phyloP scores from a whole-genome alignment of 768 basidiomycete species.

The Kondoa malvinella region DNA sequence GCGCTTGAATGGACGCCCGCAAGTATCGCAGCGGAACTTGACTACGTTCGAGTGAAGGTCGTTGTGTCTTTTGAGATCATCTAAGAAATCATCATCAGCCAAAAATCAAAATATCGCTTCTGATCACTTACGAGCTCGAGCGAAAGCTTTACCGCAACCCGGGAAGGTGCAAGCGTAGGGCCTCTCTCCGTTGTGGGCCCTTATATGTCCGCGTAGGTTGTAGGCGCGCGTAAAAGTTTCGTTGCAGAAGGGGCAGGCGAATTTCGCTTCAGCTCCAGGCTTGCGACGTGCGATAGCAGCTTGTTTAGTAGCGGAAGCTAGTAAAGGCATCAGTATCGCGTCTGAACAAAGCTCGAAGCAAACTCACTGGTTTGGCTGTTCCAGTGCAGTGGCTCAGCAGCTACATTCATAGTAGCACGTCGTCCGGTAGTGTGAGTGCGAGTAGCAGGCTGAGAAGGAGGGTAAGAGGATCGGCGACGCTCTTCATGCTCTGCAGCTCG shows the following conservation, averaged over 20 bases:
- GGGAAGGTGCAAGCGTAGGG: conserved; percentile 3
- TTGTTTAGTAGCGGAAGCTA: conserved; percentile 6
- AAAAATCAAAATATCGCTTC: too few relatives aligned
- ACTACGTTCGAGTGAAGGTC: conserved; percentile 17
- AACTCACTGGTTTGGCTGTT: conserved; percentile 2
- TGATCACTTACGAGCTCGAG: too few relatives aligned
- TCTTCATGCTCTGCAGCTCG: neutral
- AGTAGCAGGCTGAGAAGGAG: neutral
- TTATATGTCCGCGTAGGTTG: neutral
- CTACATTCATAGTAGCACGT: neutral
- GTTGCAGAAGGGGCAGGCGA: conserved; percentile 5
- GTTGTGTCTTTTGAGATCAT: neutral
- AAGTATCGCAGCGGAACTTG: conserved; percentile 19
- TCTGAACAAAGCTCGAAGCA: neutral
- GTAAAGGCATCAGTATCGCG: neutral
- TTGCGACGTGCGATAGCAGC: conserved; percentile 9
- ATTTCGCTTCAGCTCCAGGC: conserved; percentile 6
- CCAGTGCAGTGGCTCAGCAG: conserved; percentile 2
- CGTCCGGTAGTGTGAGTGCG: neutral
- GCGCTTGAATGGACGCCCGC: conserved; percentile 14
- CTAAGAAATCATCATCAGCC: too few relatives aligned
- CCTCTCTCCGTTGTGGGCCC: conserved; percentile 5
- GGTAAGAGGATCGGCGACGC: neutral
- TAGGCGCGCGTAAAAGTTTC: conserved; percentile 6
- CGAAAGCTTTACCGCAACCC: conserved; percentile 4